Conservation (phyloP, 495 filamentous ascomycete genomes). For the Penicillium waksmanii region DNA sequence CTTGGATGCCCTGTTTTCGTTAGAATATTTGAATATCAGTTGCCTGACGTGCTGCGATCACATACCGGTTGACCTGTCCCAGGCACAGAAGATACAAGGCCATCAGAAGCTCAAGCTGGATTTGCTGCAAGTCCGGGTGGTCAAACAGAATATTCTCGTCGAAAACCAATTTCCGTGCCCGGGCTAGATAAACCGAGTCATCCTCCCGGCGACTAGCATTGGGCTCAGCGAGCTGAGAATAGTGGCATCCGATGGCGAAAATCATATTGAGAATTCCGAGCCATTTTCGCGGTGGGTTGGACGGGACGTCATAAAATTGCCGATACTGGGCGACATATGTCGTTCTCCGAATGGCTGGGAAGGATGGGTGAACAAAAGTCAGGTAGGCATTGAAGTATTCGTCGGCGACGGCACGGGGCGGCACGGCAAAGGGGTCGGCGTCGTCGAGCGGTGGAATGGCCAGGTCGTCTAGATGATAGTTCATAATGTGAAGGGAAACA, state of each 20-base stretch:
- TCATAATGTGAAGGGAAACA: slow-evolving; percentile 40
- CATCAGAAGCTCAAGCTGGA: slow-evolving; percentile 57
- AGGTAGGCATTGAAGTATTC: slow-evolving; percentile 59
- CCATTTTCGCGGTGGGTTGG: slow-evolving; percentile 48
- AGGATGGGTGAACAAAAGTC: slow-evolving; percentile 57
- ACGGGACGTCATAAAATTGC: slow-evolving; percentile 30
- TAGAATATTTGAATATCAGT: background rate
- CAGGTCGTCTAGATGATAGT: slow-evolving; percentile 62
- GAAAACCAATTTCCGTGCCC: slow-evolving; percentile 58
- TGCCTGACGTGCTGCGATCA: background rate
- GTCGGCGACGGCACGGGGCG: slow-evolving; percentile 54
- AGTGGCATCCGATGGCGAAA: slow-evolving; percentile 62
- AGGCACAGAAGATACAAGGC: slow-evolving; percentile 62
- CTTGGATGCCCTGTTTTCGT: slow-evolving; percentile 56
- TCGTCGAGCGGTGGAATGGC: slow-evolving; percentile 43
- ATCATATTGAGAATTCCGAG: slow-evolving; percentile 65
- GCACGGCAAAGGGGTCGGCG: slow-evolving; percentile 54
- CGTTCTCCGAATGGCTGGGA: slow-evolving; percentile 55
- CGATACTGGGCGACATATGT: slow-evolving; percentile 48
- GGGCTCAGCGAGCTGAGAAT: slow-evolving; percentile 21
- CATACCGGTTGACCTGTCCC: slow-evolving; percentile 64
- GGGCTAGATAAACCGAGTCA: slow-evolving; percentile 59
- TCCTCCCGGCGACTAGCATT: slow-evolving; percentile 39
- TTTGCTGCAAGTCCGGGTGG: slow-evolving; percentile 62
- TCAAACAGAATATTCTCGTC: slow-evolving; percentile 53